Conservation (phyloP, 176 grass and related monocot species). For the Carex parvula region DNA sequence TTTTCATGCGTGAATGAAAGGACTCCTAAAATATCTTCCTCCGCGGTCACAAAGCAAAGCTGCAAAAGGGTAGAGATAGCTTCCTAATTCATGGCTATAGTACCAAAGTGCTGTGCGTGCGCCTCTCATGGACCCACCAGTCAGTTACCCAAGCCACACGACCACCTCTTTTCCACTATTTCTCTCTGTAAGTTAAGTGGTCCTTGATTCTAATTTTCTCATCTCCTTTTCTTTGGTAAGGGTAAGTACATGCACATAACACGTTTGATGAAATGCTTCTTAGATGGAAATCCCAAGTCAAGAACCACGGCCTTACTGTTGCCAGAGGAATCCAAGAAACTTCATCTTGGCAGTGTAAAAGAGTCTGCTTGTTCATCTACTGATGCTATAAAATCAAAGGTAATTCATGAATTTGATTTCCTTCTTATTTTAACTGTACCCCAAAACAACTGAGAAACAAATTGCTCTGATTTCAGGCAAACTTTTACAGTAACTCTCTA, state of each 20-base stretch:
- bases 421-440: slow-evolving; percentile 13
- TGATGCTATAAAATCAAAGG: slow-evolving; percentile 5
- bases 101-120: slow-evolving; percentile 20
- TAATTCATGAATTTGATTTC: not conserved
- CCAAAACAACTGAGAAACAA: not conserved
- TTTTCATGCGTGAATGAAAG: too few species aligned
- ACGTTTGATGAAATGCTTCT: slow-evolving; percentile 22
- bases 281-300: slow-evolving; percentile 12
- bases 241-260: too few species aligned
- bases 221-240: too few species aligned
- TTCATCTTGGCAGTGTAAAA: not conserved
- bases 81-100: too few species aligned
- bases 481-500: slow-evolving; percentile 24
- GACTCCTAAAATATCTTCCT: too few species aligned
- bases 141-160: not conserved
- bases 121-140: not conserved
- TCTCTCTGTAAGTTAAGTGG: not conserved
- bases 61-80: too few species aligned
- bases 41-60: too few species aligned
- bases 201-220: not conserved
- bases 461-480: slow-evolving; percentile 30
- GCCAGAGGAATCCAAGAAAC: not conserved
- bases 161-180: not conserved
- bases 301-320: slow-evolving; percentile 17
- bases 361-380: not conserved